phyloP scores from a whole-genome alignment of 1,284 basidiomycete species.

The Fomitopsis betulina region DNA sequence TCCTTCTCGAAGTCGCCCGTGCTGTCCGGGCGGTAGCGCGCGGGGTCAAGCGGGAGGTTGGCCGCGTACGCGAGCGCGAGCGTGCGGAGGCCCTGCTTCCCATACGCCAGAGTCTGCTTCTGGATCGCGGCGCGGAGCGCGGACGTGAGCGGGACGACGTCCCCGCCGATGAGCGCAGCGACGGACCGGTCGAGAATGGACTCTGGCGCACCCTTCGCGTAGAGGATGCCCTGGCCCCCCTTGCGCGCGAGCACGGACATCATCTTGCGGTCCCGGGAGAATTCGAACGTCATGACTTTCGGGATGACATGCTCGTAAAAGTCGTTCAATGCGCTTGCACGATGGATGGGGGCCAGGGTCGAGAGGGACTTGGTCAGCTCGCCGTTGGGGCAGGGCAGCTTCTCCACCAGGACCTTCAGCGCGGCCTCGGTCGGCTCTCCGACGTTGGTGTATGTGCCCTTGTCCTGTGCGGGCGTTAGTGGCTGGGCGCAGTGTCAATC shows the following conservation, averaged over 20 bases:
- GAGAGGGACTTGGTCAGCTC: constrained; percentile 54
- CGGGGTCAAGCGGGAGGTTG: constrained; percentile 70
- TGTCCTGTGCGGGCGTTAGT: constrained; percentile 50
- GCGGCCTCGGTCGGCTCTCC: constrained; percentile 98
- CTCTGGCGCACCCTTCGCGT: constrained; percentile 97
- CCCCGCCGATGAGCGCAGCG: constrained; percentile 62
- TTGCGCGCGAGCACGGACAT: constrained; percentile 84
- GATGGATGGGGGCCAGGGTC: constrained; percentile 52
- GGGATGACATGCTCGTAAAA: constrained; percentile 73
- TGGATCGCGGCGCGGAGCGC: constrained; percentile 62
- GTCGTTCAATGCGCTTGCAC: constrained; percentile 83
- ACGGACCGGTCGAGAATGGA: constrained; percentile 88
- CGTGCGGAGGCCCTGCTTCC: constrained; percentile 80
- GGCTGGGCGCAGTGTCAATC: not conserved
- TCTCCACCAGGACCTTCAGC: constrained; percentile 90
- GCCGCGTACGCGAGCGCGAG: constrained; percentile 90
- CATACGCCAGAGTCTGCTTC: constrained; percentile 70
- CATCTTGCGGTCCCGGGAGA: constrained; percentile 97
- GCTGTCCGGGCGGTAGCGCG: constrained; percentile 77
- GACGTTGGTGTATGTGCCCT: constrained; percentile 75
- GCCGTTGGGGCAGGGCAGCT: constrained; percentile 61
- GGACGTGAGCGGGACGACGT: constrained; percentile 55
- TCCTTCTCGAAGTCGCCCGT: constrained; percentile 86
- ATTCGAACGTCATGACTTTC: constrained; percentile 92
- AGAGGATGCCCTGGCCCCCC: constrained; percentile 60